Conservation (phyloP, 805 yeast genomes). For the Metschnikowia amazonensis region DNA sequence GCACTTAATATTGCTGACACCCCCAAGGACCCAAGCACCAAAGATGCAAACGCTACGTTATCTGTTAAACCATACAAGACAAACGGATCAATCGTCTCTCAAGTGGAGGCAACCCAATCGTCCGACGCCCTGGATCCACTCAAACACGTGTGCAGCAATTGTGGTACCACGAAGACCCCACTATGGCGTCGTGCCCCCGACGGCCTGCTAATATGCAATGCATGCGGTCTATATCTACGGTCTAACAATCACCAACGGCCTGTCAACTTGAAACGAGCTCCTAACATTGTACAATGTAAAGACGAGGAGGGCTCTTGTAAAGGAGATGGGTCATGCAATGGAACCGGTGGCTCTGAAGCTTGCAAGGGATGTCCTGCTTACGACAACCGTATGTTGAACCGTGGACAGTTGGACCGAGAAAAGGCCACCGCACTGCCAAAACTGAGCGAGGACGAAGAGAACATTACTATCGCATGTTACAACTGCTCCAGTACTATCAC, state of each 20-base stretch:
- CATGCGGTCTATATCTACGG: conserved; percentile 56
- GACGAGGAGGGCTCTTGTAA: conserved; percentile 57
- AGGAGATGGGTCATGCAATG: conserved; percentile 80
- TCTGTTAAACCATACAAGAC: not conserved
- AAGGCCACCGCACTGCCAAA: conserved; percentile 6
- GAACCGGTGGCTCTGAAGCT: conserved; percentile 79
- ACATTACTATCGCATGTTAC: conserved; percentile 69
- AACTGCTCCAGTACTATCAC: conserved; percentile 84
- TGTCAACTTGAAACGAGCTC: conserved; percentile 57
- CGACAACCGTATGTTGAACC: conserved; percentile 57
- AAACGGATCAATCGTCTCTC: not conserved
- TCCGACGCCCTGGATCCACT: not conserved
- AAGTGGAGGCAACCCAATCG: not conserved
- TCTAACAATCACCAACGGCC: conserved; percentile 66
- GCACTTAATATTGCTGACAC: not conserved
- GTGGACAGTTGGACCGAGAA: conserved; percentile 3
- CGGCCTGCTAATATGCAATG: conserved; percentile 54
- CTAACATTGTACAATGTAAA: conserved; percentile 44
- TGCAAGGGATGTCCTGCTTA: conserved; percentile 83
- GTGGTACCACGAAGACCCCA: conserved; percentile 55
- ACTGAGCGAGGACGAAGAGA: conserved; percentile 26
- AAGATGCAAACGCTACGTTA: not conserved
- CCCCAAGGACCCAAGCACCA: not conserved
- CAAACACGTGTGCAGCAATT: conserved; percentile 42
- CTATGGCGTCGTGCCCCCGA: conserved; percentile 58